Percentiles rank a stretch among this genome's conserved stretches.
Conservation (phyloP, 441 rosid genomes). For the Erodium texanum region DNA sequence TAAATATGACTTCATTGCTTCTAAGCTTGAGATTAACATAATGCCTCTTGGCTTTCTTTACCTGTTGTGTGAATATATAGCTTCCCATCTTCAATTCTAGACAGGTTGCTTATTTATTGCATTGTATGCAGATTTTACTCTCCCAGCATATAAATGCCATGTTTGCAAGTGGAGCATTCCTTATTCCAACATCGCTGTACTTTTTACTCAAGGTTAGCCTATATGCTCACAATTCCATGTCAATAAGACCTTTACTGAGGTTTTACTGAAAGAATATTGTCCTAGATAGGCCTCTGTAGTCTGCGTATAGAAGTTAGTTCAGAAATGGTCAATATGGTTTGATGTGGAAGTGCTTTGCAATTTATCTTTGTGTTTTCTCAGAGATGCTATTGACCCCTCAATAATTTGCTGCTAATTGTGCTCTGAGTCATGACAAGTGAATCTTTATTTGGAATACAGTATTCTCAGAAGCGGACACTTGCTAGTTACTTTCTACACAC, state of each 20-base stretch:
- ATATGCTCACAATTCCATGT: constrained; percentile 2
- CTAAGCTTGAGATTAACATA: neutral
- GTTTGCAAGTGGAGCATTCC: constrained; percentile 76
- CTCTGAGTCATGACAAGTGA: neutral
- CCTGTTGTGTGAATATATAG: neutral
- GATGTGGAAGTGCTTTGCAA: neutral
- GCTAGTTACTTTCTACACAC: neutral
- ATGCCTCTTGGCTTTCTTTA: neutral
- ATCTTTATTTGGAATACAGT: neutral
- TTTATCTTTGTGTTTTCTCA: neutral
- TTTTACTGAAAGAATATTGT: neutral
- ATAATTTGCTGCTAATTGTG: neutral
- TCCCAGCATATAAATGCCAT: constrained; percentile 47
- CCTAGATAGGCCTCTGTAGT: neutral
- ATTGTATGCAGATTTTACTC: constrained; percentile 67
- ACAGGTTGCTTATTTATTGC: constrained; percentile 22
- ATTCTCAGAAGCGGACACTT: neutral
- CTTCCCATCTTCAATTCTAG: constrained; percentile 6
- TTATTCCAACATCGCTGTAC: constrained; percentile 78
- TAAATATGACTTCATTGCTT: neutral
- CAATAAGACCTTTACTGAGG: neutral
- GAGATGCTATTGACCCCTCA: neutral
- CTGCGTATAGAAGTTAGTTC: neutral
- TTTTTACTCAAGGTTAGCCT: constrained; percentile 68
- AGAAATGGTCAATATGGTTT: neutral